These are phyloP conservation scores for Lactarius hengduanensis DNA, from an alignment of 768 basidiomycete genomes.

Conservation along the genomic window DNA sequence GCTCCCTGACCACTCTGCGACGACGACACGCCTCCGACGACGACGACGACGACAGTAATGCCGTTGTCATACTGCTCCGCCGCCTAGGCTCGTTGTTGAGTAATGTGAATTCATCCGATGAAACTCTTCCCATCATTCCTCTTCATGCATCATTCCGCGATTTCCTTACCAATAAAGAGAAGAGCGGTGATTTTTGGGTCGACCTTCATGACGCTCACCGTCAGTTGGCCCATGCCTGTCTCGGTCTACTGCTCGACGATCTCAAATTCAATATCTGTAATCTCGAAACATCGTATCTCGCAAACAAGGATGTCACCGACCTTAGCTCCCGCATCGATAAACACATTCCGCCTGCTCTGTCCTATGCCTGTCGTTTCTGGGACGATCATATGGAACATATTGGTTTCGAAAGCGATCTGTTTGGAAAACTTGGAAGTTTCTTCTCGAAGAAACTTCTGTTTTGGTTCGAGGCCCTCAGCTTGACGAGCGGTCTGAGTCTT, in stretches of 20 bases:
- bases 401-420: not conserved
- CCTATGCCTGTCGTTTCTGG: constrained; percentile 9
- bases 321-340: not conserved
- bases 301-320: not conserved
- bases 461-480: not conserved
- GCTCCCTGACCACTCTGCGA: not conserved
- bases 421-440: not conserved
- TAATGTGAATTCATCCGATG: not conserved
- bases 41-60: not conserved
- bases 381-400: not conserved
- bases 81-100: constrained; percentile 10
- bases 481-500: not conserved
- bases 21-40: too few relatives aligned
- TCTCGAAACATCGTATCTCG: not conserved
- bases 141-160: constrained; percentile 3
- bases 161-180: not conserved
- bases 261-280: constrained; percentile 11
- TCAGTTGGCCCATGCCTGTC: constrained; percentile 1
- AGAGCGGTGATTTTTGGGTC: not conserved
- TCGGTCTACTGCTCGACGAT: not conserved
- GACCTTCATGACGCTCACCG: not conserved
- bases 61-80: not conserved
- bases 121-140: not conserved
- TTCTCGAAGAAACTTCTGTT: constrained; percentile 1
- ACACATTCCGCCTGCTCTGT: constrained; percentile 1